Base-by-base conservation (phyloP, 2,329 filamentous ascomycete genomes). In the Mycosphaerella sp. region DNA sequence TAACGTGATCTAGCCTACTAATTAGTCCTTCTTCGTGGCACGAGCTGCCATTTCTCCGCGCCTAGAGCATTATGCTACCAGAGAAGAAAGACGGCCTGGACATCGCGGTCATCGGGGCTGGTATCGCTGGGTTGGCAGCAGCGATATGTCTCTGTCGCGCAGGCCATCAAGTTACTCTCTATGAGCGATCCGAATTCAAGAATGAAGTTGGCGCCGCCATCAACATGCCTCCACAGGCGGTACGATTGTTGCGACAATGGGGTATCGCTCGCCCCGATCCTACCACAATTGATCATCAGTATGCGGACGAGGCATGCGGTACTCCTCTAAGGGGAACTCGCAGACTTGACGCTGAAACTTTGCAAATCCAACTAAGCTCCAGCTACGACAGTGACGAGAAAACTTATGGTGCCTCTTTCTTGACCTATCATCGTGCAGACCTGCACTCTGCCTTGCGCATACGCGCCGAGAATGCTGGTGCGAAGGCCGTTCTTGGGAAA, bases 191-290 rank as follows among this genome's bases (percentile, higher is more conserved):
- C 1, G 53, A 50, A 16, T 59, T 65, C 44, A 56, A 56, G 21
- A 60, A 62, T 32, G 64, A 65, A 40, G 60, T 58, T 30, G 62
- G 64, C 25, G 64, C 64, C 4, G 62, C 61, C 12, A 62, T 65
- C 14, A 63, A 62, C 30, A 54, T 66, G 37, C 42, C 52, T 46
- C 52, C 52, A 16, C 44, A 54, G 6, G 46, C 44, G 1, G 32
- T 34, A 8, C 41, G 39, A 8, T 18, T 50, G 5, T 27, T 54
- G 37, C 42, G 47, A 14, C 35, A 39, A 39, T 50, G 44, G 47
- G 47, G 42, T 21, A 17, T 54, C 28, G 52, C 44, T 21, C 37
- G 25, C 2, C 17, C 21, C 18, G 25, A 42, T 17, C 16, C 49
- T 6, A 16, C 44, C 13, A 25, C 14, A 25, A 25, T 3, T 4